phyloP scores from a whole-genome alignment of 345 rosid genomes.

The Geranium rotundifolium region DNA sequence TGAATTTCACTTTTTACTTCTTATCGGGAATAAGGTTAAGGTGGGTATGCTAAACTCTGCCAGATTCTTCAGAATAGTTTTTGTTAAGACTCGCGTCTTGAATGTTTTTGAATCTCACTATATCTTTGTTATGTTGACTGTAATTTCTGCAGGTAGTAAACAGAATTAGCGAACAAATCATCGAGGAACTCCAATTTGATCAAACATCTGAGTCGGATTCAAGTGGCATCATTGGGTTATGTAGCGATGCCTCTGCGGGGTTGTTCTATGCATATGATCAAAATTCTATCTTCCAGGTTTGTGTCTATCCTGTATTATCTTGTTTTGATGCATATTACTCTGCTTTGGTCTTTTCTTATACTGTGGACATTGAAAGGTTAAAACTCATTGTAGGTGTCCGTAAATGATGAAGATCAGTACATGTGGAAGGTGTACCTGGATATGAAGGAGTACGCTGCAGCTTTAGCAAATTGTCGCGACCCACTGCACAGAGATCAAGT shows the following conservation, averaged over 20 bases:
- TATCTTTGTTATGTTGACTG: constrained; percentile 1
- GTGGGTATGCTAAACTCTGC: constrained; percentile 27
- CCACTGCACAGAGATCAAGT: constrained; percentile 95
- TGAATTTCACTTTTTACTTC: constrained; percentile 91
- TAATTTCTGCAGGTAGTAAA: constrained; percentile 64
- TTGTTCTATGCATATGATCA: constrained; percentile 95
- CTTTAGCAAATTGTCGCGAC: constrained; percentile 80
- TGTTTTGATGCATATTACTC: constrained; percentile 9
- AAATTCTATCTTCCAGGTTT: constrained; percentile 87
- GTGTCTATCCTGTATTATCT: constrained; percentile 10
- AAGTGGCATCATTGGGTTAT: constrained; percentile 83
- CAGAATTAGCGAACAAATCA: constrained; percentile 89
- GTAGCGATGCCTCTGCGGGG: constrained; percentile 96
- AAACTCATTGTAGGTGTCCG: constrained; percentile 60
- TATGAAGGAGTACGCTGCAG: constrained; percentile 91
- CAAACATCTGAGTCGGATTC: constrained; percentile 69
- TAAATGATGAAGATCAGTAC: constrained; percentile 85
- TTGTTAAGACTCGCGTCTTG: background rate
- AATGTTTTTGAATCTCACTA: background rate
- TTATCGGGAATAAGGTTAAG: constrained; percentile 90
- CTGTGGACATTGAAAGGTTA: constrained; percentile 2
- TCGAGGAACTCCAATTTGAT: constrained; percentile 96
- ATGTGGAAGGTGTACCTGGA: constrained; percentile 99
- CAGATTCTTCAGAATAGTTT: background rate
- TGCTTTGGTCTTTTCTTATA: constrained; percentile 1